Evolutionary conservation across 1,284 basidiomycete genomes (phyloP), one percentile per base, ranked within the genome.

Genomic region (Cronartium quercuum): DNA sequence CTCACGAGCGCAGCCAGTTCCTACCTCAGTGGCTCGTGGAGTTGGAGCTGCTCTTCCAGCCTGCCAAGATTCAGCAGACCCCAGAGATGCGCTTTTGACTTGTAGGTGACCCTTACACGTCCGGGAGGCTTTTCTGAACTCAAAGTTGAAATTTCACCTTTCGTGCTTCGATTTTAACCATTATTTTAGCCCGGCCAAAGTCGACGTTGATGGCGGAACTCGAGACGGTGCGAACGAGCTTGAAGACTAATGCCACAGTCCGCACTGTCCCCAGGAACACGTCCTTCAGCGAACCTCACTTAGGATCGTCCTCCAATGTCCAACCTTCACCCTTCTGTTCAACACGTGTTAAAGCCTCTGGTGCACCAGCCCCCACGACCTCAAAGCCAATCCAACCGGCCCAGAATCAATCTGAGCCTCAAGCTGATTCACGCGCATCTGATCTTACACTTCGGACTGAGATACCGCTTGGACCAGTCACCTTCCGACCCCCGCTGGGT

Each of bases 381-480:
- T 55, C 51, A n/a, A 55, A 21, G 29, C 3, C n/a, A 21, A 12
- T 21, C 3, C n/a, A 6, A n/a, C 0, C n/a, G 12, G 18, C 3
- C 3, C n/a, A 6, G 13, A 55, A 55, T n/a, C 0, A 47, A 18
- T 12, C 69, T 41, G 61, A 21, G 40, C 47, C 38, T 40, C 44
- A 61, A 37, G n/a, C 18, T 24, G 2, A 62, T 6, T 40, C 41
- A 6, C 85, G 90, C 58, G 88, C 90, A 77, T 88, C 90, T 38
- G 83, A 85, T 66, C 85, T 94, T 35, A 87, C 87, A 0, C 82
- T 96, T 18, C 82, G 92, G 7, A 89, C 94, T 77, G 86, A 90
- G 15, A 84, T 97, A 3, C 82, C 86, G 76, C 84, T 87, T 55
- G 93, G 93, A 0, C 92, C 93, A 3, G 84, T 84, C 47, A 87